phyloP scores from a whole-genome alignment of 495 filamentous ascomycete species.

The Annulohypoxylon maeteangense region DNA sequence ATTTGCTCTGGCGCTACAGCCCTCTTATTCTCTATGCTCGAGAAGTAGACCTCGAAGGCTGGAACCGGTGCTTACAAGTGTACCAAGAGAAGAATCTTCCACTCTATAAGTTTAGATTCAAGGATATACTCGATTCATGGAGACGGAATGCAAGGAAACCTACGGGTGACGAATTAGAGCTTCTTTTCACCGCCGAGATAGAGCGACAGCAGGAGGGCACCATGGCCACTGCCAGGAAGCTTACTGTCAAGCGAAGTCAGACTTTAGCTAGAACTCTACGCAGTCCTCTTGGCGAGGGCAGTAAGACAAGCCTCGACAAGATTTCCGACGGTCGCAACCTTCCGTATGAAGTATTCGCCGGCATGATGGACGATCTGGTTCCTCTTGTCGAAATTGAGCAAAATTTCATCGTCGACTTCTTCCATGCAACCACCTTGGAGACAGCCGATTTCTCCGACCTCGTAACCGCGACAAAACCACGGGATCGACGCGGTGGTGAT shows the following conservation, averaged over 20 bases:
- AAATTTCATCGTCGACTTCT: slow-evolving; percentile 93
- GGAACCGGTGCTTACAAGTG: slow-evolving; percentile 78
- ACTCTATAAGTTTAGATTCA: slow-evolving; percentile 84
- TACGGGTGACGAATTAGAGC: slow-evolving; percentile 84
- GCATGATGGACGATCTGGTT: slow-evolving; percentile 79
- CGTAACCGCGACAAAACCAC: slow-evolving; percentile 71
- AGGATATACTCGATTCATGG: slow-evolving; percentile 82
- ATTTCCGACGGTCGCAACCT: slow-evolving; percentile 71
- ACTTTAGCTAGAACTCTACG: slow-evolving; percentile 83
- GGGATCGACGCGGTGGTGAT: slow-evolving; percentile 73
- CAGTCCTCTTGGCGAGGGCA: slow-evolving; percentile 69
- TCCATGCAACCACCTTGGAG: slow-evolving; percentile 83
- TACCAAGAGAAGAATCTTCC: slow-evolving; percentile 81
- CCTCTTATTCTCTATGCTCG: slow-evolving; percentile 85
- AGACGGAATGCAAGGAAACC: slow-evolving; percentile 81
- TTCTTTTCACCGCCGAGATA: slow-evolving; percentile 87
- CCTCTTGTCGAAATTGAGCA: slow-evolving; percentile 88
- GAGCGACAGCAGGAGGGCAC: slow-evolving; percentile 81
- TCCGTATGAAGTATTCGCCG: slow-evolving; percentile 84
- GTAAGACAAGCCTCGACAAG: slow-evolving; percentile 69
- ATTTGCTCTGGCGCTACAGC: slow-evolving; percentile 81
- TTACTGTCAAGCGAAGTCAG: slow-evolving; percentile 89
- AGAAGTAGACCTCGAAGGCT: slow-evolving; percentile 82
- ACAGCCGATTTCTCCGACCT: slow-evolving; percentile 84
- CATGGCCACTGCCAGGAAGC: slow-evolving; percentile 82